Evolutionary conservation across 2,329 filamentous ascomycete species (phyloP).

Genomic region (Coniochaeta sp.): DNA sequence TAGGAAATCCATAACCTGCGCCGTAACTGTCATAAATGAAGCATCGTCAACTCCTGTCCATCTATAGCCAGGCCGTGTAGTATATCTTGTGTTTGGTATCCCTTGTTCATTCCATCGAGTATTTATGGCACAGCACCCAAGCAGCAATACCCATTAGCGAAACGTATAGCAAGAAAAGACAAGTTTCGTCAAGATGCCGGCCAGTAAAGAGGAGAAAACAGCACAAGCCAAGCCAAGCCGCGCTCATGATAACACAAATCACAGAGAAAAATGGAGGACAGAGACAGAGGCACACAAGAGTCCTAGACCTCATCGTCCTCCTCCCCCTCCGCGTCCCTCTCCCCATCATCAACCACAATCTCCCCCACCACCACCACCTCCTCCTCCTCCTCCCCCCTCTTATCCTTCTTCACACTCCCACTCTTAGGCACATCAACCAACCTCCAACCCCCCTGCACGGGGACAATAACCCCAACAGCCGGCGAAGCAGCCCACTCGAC

Average conservation of each 20-base stretch:
- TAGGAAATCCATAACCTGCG: not conserved
- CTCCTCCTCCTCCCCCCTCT: not conserved
- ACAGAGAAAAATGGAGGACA: not conserved
- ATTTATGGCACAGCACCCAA: not conserved
- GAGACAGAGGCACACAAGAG: not conserved
- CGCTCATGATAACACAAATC: not conserved
- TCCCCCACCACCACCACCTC: not conserved
- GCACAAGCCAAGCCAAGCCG: not conserved
- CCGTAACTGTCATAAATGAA: not conserved
- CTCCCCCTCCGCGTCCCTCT: slow-evolving; percentile 1
- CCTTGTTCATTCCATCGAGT: not conserved
- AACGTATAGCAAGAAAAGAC: not conserved
- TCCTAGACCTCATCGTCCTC: not conserved
- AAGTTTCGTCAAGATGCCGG: not conserved
- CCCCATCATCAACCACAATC: slow-evolving; percentile 1
- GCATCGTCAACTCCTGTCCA: not conserved
- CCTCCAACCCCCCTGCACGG: slow-evolving; percentile 20
- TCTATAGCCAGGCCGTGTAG: not conserved
- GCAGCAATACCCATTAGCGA: not conserved
- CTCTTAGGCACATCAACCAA: slow-evolving; percentile 17
- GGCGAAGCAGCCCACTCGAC: slow-evolving; percentile 29
- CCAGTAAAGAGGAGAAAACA: not conserved
- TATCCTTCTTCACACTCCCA: not conserved
- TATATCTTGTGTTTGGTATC: not conserved
- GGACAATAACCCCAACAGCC: slow-evolving; percentile 28